A percentile compares a stretch with the other conserved stretches of the same genome.
Conservation (phyloP, 305 asterid genomes). For the Fraxinus greggii region DNA sequence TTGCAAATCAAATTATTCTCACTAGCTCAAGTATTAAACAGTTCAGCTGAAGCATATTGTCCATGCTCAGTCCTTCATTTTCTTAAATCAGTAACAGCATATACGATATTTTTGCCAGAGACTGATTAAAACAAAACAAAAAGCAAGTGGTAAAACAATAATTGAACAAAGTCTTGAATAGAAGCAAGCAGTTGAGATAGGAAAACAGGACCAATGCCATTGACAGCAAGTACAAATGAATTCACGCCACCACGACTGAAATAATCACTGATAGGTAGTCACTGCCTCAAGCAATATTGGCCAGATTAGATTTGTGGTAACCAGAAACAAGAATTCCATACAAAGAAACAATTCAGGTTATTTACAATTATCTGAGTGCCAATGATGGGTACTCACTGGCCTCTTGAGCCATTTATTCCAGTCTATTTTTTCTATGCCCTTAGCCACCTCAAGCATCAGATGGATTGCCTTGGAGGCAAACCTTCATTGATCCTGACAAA, state of each 20-base stretch:
- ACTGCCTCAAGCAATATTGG: conserved; percentile 12
- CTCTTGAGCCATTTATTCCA: conserved; percentile 25
- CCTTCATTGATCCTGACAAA: conserved; percentile 31
- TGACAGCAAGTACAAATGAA: conserved; percentile 7
- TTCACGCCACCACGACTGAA: not conserved
- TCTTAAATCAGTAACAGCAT: not conserved
- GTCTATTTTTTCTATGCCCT: conserved; percentile 24
- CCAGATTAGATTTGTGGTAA: conserved; percentile 8
- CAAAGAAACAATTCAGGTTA: conserved; percentile 19
- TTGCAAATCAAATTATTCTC: not conserved
- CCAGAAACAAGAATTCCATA: not conserved
- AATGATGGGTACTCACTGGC: conserved; percentile 15
- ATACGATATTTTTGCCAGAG: not conserved
- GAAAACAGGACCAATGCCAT: not conserved
- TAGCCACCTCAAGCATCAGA: conserved; percentile 26
- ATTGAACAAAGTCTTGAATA: not conserved
- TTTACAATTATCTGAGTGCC: conserved; percentile 28
- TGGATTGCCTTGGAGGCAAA: conserved; percentile 23
- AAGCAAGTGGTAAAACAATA: not conserved
- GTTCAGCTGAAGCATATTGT: not conserved
- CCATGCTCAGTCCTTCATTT: not conserved
- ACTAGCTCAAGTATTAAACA: not conserved
- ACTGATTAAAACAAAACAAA: not conserved
- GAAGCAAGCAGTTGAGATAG: conserved; percentile 1
- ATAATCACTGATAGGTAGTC: conserved; percentile 9